phyloP scores from a whole-genome alignment of 768 basidiomycete species.

The Tricholoma sp. region DNA sequence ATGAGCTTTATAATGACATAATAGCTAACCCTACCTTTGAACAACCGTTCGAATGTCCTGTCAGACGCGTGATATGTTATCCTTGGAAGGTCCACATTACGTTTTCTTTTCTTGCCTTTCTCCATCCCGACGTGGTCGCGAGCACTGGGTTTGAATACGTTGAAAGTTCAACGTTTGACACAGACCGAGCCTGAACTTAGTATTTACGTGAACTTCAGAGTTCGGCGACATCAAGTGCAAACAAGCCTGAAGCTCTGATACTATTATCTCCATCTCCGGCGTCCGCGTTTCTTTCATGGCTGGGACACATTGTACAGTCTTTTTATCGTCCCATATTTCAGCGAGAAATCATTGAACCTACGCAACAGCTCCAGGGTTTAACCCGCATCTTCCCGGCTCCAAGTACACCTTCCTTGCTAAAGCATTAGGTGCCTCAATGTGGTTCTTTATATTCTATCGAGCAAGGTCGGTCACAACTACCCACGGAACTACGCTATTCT shows the following conservation, averaged over 20 bases:
- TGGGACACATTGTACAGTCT: conserved; percentile 31
- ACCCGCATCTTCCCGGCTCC: conserved; percentile 81
- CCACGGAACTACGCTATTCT: neutral
- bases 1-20: neutral
- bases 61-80: conserved; percentile 40
- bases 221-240: conserved; percentile 7
- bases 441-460: conserved; percentile 99
- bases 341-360: conserved; percentile 4
- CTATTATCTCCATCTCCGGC: neutral
- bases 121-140: conserved; percentile 27
- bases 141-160: conserved; percentile 5
- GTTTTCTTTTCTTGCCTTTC: conserved; percentile 37
- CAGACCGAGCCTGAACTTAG: too few relatives aligned
- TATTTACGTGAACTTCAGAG: neutral
- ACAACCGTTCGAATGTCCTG: conserved; percentile 48
- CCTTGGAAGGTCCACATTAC: conserved; percentile 33
- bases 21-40: conserved; percentile 36
- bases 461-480: conserved; percentile 58
- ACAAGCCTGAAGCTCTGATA: conserved; percentile 7
- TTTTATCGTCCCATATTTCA: neutral
- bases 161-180: neutral
- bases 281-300: conserved; percentile 29
- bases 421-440: conserved; percentile 89
- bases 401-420: conserved; percentile 77
- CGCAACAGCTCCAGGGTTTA: conserved; percentile 65